These are phyloP conservation scores for Babesia sp. DNA, from an alignment of 169 alveolate species.

Conservation along the genomic window DNA sequence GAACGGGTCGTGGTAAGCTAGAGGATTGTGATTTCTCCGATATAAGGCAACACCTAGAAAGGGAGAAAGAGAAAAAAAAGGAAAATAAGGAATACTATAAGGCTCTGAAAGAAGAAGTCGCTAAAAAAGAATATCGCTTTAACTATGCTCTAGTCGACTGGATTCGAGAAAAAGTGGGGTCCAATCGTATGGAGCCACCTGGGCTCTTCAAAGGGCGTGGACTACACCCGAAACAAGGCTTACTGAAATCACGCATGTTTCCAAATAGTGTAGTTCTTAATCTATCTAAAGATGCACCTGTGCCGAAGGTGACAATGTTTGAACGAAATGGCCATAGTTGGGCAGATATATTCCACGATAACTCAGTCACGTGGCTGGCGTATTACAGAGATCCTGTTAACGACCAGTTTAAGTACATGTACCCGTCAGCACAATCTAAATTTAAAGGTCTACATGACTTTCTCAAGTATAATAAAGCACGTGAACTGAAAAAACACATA, in stretches of 20 bases:
- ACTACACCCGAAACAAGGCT: constrained; percentile 97
- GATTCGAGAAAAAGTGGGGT: constrained; percentile 91
- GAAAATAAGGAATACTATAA: constrained; percentile 84
- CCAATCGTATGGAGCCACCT: constrained; percentile 96
- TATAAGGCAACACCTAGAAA: constrained; percentile 85
- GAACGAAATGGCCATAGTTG: constrained; percentile 96
- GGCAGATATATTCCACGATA: constrained; percentile 94
- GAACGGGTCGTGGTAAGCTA: constrained; percentile 64
- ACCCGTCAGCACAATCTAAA: constrained; percentile 92
- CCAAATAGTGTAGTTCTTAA: constrained; percentile 95
- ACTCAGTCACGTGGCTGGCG: constrained; percentile 96
- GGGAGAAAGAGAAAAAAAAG: constrained; percentile 78
- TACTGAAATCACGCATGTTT: constrained; percentile 83
- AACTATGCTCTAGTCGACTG: constrained; percentile 81
- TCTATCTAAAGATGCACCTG: constrained; percentile 93
- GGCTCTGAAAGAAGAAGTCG: constrained; percentile 77
- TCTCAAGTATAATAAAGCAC: constrained; percentile 95
- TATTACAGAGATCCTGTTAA: constrained; percentile 91
- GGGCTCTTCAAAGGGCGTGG: constrained; percentile 99
- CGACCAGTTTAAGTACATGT: constrained; percentile 91
- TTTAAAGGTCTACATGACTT: constrained; percentile 95
- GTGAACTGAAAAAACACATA: constrained; percentile 81
- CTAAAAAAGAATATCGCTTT: constrained; percentile 72
- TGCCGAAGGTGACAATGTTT: constrained; percentile 87
- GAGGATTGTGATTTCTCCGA: constrained; percentile 88